Conservation (phyloP, 345 rosid genomes). For the rapeseed (Brassica napus) region DNA sequence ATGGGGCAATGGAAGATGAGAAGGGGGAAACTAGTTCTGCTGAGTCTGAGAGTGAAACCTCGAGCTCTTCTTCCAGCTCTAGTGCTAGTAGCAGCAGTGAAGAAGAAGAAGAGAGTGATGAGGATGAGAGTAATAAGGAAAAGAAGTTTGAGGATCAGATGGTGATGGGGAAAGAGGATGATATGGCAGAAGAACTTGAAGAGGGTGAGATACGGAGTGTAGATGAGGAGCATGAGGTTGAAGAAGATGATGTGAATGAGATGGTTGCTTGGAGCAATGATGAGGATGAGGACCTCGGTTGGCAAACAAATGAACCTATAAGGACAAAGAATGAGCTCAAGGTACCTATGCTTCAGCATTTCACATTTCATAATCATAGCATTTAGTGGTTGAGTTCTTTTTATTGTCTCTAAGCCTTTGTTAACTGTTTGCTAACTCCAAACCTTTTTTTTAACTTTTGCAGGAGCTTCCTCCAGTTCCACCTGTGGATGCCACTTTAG, state of each 20-base stretch:
- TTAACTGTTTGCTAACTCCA: background rate
- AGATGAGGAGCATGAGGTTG: conserved; percentile 32
- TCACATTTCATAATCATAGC: conserved; percentile 12
- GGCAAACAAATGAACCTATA: conserved; percentile 52
- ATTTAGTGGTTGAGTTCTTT: background rate
- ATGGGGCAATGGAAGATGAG: conserved; percentile 20
- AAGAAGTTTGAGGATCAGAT: conserved; percentile 17
- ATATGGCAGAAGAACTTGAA: conserved; percentile 35
- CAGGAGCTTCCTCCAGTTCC: conserved; percentile 89
- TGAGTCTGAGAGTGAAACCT: conserved; percentile 49
- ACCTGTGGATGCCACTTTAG: conserved; percentile 55
- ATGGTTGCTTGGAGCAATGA: conserved; percentile 55
- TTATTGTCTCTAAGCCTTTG: conserved; percentile 1
- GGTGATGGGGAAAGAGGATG: conserved; percentile 12
- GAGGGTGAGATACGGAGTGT: conserved; percentile 50
- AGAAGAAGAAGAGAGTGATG: conserved; percentile 25
- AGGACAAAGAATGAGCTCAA: conserved; percentile 78
- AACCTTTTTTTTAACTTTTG: conserved; percentile 6
- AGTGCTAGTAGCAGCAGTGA: conserved; percentile 38
- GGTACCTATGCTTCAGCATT: conserved; percentile 46
- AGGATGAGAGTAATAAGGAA: conserved; percentile 13
- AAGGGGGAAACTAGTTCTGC: conserved; percentile 32
- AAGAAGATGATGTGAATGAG: conserved; percentile 40
- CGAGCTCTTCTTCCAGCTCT: conserved; percentile 49
- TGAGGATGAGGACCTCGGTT: conserved; percentile 47